Evolutionary conservation across 2,329 filamentous ascomycete species (phyloP), one percentile per base, ranked within the genome.

Genomic region (Colletotrichum musae): DNA sequence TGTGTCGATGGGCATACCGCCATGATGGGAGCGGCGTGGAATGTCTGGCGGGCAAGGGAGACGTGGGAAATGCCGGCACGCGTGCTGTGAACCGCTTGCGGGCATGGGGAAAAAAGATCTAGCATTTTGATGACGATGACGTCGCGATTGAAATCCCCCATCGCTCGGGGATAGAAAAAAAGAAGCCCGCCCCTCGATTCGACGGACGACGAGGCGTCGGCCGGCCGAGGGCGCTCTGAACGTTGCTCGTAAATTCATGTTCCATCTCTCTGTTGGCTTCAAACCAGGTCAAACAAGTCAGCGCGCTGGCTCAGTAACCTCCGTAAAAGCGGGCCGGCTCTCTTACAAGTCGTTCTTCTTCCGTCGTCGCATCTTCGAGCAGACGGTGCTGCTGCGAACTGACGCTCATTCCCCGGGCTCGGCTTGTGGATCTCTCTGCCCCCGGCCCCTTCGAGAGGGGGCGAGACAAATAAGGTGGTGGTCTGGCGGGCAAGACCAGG

Each of bases 301-400:
- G 50, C 24, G 28, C 50, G 16, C 5, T 41, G 4, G 10, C 50
- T 21, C 13, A 18, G 13, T 10, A 36, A 24, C 48, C 21, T 10
- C 6, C 26, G 24, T 9, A 13, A 28, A 21, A 53, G 51, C 24
- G 41, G 41, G 41, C 41, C 41, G 41, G 41, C 41, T 3, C 47
- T 6, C 62, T 61, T 61, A 70, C 67, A 60, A 50, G 21, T 64
- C 52, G 58, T 70, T 45, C 24, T 51, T 61, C 32, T 36, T 36
- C 32, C 32, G 10, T 50, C 53, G n/a, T 58, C 6, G 12, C 24
- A 58, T 43, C 24, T 6, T 60, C 24, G 48, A 32, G 32, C 32
- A 36, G 32, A 36, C 10, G 2, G 32, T 10, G 5, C 6, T 32
- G 28, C 28, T 32, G 4, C 4, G 26, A 6, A 32, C 32, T 10